Conservation (phyloP, 176 grass and related monocot genomes). For the Carex kokanica region DNA sequence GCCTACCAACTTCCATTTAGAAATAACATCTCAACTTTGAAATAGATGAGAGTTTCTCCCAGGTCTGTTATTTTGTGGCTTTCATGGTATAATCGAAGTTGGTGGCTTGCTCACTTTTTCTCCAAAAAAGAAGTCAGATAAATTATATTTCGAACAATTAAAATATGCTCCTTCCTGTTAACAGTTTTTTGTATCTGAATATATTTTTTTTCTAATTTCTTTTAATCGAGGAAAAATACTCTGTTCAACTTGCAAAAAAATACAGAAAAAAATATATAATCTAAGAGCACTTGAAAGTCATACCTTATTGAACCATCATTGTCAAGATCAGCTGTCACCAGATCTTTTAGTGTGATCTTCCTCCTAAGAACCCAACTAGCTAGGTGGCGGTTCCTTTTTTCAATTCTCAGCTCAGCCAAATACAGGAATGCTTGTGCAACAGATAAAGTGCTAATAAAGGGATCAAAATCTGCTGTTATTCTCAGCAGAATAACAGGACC, state of each 20-base stretch:
- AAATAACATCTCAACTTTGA: not conserved
- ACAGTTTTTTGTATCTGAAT: not conserved
- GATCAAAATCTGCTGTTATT: no score
- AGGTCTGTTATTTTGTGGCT: not conserved
- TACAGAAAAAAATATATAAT: not conserved
- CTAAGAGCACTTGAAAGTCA: not conserved
- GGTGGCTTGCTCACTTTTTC: no score
- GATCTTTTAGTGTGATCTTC: conserved; percentile 56
- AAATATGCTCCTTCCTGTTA: not conserved
- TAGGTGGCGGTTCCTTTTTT: conserved; percentile 47
- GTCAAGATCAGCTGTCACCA: conserved; percentile 42
- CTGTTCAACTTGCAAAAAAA: conserved; percentile 6
- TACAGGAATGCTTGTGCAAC: conserved; percentile 63
- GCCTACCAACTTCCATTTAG: no score
- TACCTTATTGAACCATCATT: conserved; percentile 56
- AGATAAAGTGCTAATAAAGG: conserved; percentile 57
- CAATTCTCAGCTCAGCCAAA: conserved; percentile 74
- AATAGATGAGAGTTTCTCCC: not conserved
- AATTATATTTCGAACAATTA: not conserved
- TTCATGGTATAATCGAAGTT: not conserved
- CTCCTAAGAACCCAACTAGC: conserved; percentile 67
- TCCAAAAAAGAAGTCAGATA: not conserved
- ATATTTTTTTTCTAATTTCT: not conserved
- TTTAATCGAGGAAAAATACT: not conserved
- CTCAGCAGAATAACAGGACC: no score